These are phyloP conservation scores for Magnaporthiopsis rhizophila DNA, from an alignment of 2,329 filamentous ascomycete genomes.

Conservation along the genomic window DNA sequence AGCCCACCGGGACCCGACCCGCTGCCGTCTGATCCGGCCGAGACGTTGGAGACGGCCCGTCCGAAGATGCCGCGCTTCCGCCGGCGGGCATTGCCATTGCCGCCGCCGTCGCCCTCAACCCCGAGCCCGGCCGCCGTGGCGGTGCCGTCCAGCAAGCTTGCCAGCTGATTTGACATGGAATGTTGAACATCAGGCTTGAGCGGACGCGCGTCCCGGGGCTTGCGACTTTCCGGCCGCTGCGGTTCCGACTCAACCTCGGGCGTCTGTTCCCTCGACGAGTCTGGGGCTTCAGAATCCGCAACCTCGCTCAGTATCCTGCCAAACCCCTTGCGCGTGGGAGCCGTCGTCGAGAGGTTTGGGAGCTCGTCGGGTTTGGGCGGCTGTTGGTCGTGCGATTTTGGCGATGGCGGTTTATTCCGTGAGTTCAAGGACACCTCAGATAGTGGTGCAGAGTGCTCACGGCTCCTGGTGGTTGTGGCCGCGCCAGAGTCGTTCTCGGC, in stretches of 20 bases:
- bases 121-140: constrained; percentile 4
- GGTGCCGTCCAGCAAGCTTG: constrained; percentile 12
- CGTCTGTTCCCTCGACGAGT: constrained; percentile 15
- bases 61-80: constrained; percentile 46
- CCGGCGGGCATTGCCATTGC: constrained; percentile 18
- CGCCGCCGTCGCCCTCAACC: constrained; percentile 9
- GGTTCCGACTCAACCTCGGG: constrained; percentile 14
- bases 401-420: constrained; percentile 33
- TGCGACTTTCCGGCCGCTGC: constrained; percentile 3
- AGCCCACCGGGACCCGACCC: constrained; percentile 15
- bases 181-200: constrained; percentile 15
- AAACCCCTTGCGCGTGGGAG: constrained; percentile 16
- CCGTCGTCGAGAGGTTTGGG: neutral
- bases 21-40: constrained; percentile 39
- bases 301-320: constrained; percentile 29
- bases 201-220: constrained; percentile 9
- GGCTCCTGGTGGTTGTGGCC: constrained; percentile 15
- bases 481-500: neutral
- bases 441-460: constrained; percentile 25
- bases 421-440: constrained; percentile 31
- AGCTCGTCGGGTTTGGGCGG: constrained; percentile 10
- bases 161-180: constrained; percentile 7
- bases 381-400: constrained; percentile 15
- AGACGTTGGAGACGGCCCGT: constrained; percentile 50
- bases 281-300: constrained; percentile 33